Percentiles rank a stretch among this genome's conserved stretches.
Evolutionary conservation across 208 protist genomes (phyloP).

Genomic region (Wallacemonas sp.): DNA sequence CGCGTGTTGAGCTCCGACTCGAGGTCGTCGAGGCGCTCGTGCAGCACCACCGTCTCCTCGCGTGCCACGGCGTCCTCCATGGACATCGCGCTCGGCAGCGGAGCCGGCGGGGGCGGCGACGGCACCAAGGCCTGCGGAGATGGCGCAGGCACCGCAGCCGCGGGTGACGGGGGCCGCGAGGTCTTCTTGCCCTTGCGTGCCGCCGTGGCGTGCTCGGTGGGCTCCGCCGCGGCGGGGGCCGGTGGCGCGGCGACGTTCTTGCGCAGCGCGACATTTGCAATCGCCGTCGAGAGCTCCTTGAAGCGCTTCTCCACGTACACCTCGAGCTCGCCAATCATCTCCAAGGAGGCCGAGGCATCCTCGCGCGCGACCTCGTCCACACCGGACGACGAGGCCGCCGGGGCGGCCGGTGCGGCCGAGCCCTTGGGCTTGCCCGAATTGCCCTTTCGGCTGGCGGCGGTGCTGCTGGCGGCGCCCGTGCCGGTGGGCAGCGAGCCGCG

Average conservation of each 20-base stretch:
- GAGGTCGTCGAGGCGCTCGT: conserved; percentile 67
- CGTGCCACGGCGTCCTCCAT: conserved; percentile 40
- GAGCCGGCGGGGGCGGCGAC: neutral
- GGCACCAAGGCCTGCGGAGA: neutral
- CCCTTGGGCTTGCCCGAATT: neutral
- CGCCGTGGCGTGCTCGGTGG: neutral
- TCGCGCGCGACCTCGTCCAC: conserved; percentile 78
- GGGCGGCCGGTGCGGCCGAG: neutral
- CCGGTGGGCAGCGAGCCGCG: conserved; percentile 1
- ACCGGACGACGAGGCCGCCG: neutral
- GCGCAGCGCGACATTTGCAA: conserved; percentile 46
- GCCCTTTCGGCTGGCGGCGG: conserved; percentile 16
- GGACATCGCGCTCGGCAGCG: neutral
- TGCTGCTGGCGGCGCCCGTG: conserved; percentile 2
- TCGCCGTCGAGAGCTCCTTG: conserved; percentile 50
- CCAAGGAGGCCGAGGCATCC: conserved; percentile 68
- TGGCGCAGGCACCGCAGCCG: neutral
- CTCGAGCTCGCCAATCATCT: conserved; percentile 69
- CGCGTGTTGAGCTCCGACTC: conserved; percentile 74
- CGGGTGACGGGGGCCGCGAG: neutral
- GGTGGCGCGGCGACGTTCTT: conserved; percentile 6
- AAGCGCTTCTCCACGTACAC: conserved; percentile 63
- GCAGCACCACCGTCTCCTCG: conserved; percentile 51
- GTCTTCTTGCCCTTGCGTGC: conserved; percentile 2
- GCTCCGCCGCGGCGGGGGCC: neutral